These are phyloP conservation scores for Cryptococcus hybrid DNA, from an alignment of 1,284 basidiomycete species.

Conservation along the genomic window DNA sequence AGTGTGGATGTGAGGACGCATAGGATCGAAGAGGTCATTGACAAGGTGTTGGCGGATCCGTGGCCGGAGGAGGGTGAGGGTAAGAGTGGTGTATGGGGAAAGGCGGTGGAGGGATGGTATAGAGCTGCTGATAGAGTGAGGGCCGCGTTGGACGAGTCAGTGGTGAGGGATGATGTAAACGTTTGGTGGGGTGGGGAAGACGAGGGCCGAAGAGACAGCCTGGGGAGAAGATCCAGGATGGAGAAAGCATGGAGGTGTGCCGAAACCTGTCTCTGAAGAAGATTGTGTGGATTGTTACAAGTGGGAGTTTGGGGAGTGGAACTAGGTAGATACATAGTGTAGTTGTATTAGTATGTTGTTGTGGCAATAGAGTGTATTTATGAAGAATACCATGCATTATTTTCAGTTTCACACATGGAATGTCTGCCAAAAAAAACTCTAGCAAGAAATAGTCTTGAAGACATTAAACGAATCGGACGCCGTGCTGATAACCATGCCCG, in stretches of 20 bases:
- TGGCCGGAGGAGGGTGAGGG: slow-evolving; percentile 55
- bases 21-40: slow-evolving; percentile 70
- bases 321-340: slow-evolving; percentile 10
- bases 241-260: slow-evolving; percentile 49
- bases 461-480: slow-evolving; percentile 88
- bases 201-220: slow-evolving; percentile 20
- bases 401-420: neutral
- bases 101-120: neutral
- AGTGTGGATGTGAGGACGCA: slow-evolving; percentile 73
- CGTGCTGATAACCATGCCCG: slow-evolving; percentile 80
- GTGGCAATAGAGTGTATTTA: neutral
- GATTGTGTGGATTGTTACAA: slow-evolving; percentile 51
- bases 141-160: neutral
- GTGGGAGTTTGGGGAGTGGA: slow-evolving; percentile 48
- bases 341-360: neutral
- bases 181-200: slow-evolving; percentile 15
- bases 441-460: slow-evolving; percentile 86
- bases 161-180: neutral
- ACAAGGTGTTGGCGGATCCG: slow-evolving; percentile 67
- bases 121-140: neutral
- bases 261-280: slow-evolving; percentile 38
- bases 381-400: neutral
- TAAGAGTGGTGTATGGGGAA: neutral
- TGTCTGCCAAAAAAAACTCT: neutral
- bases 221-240: slow-evolving; percentile 29